These are phyloP conservation scores for Tricholomella constricta DNA, from an alignment of 768 basidiomycete genomes.

Conservation along the genomic window DNA sequence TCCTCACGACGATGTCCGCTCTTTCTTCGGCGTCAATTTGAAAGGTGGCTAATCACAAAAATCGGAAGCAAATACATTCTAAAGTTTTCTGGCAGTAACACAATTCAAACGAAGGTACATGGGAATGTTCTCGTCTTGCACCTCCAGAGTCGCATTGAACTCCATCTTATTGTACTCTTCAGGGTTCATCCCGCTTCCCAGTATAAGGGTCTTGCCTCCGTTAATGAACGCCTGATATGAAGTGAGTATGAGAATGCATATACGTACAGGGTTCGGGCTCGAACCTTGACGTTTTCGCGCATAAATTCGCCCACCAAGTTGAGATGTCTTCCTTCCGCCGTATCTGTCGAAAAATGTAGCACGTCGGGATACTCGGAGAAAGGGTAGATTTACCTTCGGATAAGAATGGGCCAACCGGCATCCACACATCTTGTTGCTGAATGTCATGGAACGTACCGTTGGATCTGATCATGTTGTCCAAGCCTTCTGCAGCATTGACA, in stretches of 20 bases:
- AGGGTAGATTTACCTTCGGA: not conserved
- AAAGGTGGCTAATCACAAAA: too few species aligned
- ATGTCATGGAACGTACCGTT: not conserved
- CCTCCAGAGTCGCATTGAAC: not conserved
- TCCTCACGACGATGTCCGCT: too few species aligned
- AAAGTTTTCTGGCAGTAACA: conserved; percentile 3
- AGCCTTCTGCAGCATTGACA: conserved; percentile 1
- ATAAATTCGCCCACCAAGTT: conserved; percentile 8
- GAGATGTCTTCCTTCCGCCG: conserved; percentile 1
- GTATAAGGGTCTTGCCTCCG: not conserved
- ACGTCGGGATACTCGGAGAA: not conserved
- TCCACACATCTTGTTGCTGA: conserved; percentile 3
- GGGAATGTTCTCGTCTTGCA: conserved; percentile 4
- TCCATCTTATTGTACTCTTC: not conserved
- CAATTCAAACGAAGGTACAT: conserved; percentile 6
- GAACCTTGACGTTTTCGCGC: conserved; percentile 8
- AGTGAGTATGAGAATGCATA: not conserved
- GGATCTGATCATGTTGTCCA: conserved; percentile 1
- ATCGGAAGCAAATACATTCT: not conserved
- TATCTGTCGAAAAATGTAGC: not conserved
- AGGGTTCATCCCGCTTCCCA: conserved; percentile 1
- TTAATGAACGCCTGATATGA: conserved; percentile 1
- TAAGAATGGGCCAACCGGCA: conserved; percentile 2
- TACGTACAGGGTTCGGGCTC: not conserved
- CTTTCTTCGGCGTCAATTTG: too few species aligned